Evolutionary conservation across 768 basidiomycete species (phyloP), one percentile per base, ranked within the genome.

Genomic region (Boletellus emodensis): DNA sequence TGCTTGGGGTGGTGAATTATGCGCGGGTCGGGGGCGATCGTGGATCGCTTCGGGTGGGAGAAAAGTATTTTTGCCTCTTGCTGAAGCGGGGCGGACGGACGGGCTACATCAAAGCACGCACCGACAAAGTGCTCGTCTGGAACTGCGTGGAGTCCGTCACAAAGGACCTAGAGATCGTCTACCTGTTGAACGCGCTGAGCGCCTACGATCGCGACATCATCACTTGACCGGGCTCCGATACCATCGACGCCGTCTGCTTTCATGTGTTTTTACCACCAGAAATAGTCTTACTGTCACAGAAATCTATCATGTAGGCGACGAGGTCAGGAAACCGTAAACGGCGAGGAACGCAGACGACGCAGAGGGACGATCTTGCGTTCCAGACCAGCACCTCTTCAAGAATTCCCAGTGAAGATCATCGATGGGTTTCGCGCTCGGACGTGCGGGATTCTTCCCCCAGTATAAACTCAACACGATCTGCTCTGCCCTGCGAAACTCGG

Each of bases 1-100:
- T 57, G 10, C 55, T 57, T 26, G 56, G 56, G 14, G 39, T 57
- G 9, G 45, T 57, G 24, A 56, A 57, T 46, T 57, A 57, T 12
- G 35, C 56, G 2, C 56, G 26, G 20, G 35, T 39, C 6, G 50
- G 39, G 26, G 50, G 40, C 8, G 33, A 57, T n/a, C 39, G 39
- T 39, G 56, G 56, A 17, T 30, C 32, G 6, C 39, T 57, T 20
- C 56, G 40, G 6, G 46, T 45, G 3, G 56, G 56, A 9, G 56
- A 52, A 39, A 39, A 10, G 10, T 57, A 57, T 13, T 52, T 57
- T 32, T 52, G 55, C 15, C 35, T 57, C 22, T 18, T 57, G 17
- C 42, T 57, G 33, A 57, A 46, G 43, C 46, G 35, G 17, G 39
- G 32, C 13, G 40, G 50, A 36, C 35, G 39, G 17, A 41, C 34